Conservation (phyloP, 352 stramenopile species). For the Phytophthora rubi region DNA sequence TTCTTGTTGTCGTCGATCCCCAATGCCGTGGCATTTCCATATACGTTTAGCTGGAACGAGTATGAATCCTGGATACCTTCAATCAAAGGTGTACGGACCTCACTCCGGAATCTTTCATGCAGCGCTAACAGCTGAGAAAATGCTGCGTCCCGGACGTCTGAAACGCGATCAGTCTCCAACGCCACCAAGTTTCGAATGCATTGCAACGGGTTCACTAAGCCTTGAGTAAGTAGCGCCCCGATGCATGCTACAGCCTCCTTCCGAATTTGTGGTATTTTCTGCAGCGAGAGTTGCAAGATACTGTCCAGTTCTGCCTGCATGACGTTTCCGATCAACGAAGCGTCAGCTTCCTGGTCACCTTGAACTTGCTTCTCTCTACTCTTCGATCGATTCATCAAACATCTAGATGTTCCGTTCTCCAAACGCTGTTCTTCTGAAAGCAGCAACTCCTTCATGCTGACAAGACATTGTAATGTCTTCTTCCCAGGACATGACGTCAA, state of each 20-base stretch:
- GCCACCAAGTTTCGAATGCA: constrained; percentile 85
- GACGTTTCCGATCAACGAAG: constrained; percentile 84
- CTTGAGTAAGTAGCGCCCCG: constrained; percentile 72
- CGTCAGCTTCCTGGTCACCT: constrained; percentile 87
- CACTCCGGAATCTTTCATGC: constrained; percentile 61
- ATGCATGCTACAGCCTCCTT: constrained; percentile 75
- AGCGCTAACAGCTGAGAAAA: constrained; percentile 70
- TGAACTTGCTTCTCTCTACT: constrained; percentile 80
- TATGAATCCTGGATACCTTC: constrained; percentile 73
- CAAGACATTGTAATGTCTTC: constrained; percentile 69
- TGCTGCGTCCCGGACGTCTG: constrained; percentile 67
- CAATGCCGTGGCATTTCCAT: constrained; percentile 54
- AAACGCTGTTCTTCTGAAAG: constrained; percentile 74
- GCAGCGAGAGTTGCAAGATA: constrained; percentile 57
- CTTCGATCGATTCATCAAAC: constrained; percentile 57
- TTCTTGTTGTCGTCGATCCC: constrained; percentile 75
- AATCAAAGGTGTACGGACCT: constrained; percentile 60
- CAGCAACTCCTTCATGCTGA: constrained; percentile 80
- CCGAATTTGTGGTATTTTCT: constrained; percentile 68
- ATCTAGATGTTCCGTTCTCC: constrained; percentile 51
- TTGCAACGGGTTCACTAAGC: constrained; percentile 76
- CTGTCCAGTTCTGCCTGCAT: constrained; percentile 86
- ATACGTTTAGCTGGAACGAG: constrained; percentile 69
- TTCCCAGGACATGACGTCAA: constrained; percentile 49
- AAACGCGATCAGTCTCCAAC: constrained; percentile 76